Percentiles rank a stretch among this genome's conserved stretches.
phyloP scores from a whole-genome alignment of 805 yeast species.

The Nematodospora valgi region DNA sequence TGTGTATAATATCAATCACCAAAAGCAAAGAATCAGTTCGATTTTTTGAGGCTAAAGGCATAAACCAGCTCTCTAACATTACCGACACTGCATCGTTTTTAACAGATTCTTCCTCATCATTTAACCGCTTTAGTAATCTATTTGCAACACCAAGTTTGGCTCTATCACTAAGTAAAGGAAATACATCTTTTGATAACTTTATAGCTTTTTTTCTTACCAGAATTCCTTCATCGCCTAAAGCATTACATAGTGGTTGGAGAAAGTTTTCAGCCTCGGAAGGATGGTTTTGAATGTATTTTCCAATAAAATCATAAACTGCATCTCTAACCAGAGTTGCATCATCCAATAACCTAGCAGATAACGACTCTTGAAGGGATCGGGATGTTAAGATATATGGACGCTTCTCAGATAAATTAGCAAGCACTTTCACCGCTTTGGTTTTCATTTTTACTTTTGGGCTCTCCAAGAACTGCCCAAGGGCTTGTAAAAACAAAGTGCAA shows the following conservation, averaged over 20 bases:
- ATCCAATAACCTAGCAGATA: slow-evolving; percentile 53
- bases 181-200: slow-evolving; percentile 48
- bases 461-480: slow-evolving; percentile 16
- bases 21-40: too few relatives aligned
- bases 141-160: slow-evolving; percentile 44
- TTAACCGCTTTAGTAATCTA: slow-evolving; percentile 51
- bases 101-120: slow-evolving; percentile 65
- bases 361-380: slow-evolving; percentile 48
- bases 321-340: slow-evolving; percentile 71
- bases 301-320: slow-evolving; percentile 68
- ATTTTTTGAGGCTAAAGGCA: background rate
- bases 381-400: slow-evolving; percentile 51
- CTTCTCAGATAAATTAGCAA: slow-evolving; percentile 51
- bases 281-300: slow-evolving; percentile 41
- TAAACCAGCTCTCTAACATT: slow-evolving; percentile 4
- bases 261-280: slow-evolving; percentile 47
- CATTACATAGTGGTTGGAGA: slow-evolving; percentile 45
- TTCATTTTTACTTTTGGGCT: slow-evolving; percentile 28
- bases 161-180: slow-evolving; percentile 25
- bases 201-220: slow-evolving; percentile 64
- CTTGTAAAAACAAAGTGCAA: background rate
- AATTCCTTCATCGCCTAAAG: slow-evolving; percentile 57
- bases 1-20: slow-evolving; percentile 12
- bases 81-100: slow-evolving; percentile 23
- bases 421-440: slow-evolving; percentile 61